Evolutionary conservation across 306 rosid genomes (phyloP).

Genomic region (Acacia confusa): DNA sequence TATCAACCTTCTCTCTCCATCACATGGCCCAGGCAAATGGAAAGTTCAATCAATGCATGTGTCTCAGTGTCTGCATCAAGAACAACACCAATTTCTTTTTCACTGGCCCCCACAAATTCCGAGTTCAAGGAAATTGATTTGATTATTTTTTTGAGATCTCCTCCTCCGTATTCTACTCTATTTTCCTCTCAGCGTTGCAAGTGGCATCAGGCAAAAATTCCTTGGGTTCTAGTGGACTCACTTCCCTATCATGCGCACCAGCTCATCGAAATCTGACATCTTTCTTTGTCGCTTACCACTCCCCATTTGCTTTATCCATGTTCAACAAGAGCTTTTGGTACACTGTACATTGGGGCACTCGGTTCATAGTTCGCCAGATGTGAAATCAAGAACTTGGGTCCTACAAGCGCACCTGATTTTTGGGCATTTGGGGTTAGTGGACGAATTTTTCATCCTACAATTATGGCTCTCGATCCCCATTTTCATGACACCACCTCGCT

Average conservation of each 20-base stretch:
- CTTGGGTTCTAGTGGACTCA: constrained; percentile 52
- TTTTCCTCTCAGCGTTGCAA: constrained; percentile 8
- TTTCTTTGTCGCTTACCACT: neutral
- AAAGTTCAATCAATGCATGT: constrained; percentile 9
- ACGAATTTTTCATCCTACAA: constrained; percentile 37
- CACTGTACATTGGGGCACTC: neutral
- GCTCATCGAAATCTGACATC: constrained; percentile 44
- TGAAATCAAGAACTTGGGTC: constrained; percentile 33
- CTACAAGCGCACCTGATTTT: constrained; percentile 26
- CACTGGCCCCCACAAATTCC: neutral
- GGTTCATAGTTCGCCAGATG: neutral
- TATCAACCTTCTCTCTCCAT: constrained; percentile 36
- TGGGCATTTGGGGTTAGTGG: neutral
- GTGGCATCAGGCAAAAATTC: constrained; percentile 25
- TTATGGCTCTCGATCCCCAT: constrained; percentile 43
- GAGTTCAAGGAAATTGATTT: neutral
- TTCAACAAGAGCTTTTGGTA: neutral
- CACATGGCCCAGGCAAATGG: constrained; percentile 41
- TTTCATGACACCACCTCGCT: constrained; percentile 28
- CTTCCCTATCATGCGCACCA: constrained; percentile 71
- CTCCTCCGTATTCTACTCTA: neutral
- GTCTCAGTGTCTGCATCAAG: neutral
- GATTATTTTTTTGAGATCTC: neutral
- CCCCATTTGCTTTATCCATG: constrained; percentile 21
- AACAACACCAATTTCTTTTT: neutral